These are phyloP conservation scores for Eimeria acervulina DNA, from an alignment of 169 alveolate species.

Conservation along the genomic window DNA sequence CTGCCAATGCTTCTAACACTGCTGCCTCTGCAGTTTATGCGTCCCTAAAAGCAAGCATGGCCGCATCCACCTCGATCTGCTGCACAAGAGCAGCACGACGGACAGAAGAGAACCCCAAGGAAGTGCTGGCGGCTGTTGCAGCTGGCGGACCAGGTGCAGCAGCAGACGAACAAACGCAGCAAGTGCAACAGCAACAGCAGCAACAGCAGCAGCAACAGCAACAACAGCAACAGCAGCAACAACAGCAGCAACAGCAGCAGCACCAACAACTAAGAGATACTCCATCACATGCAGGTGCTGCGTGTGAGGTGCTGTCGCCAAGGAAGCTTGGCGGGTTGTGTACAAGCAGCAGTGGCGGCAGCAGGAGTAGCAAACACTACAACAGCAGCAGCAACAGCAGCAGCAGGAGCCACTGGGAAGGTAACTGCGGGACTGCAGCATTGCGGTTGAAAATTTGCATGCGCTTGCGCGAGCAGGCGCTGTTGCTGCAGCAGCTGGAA, in stretches of 20 bases:
- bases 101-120: background rate
- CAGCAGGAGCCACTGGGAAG: constrained; percentile 14
- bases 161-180: background rate
- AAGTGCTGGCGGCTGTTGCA: background rate
- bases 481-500: constrained; percentile 74
- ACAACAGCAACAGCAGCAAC: background rate
- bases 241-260: constrained; percentile 17
- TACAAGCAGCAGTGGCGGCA: constrained; percentile 16
- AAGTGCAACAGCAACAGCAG: background rate
- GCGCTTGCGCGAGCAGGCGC: constrained; percentile 63
- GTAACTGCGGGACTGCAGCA: constrained; percentile 39
- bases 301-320: background rate
- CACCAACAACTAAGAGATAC: background rate
- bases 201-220: background rate
- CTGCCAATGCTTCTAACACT: background rate
- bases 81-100: background rate
- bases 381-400: constrained; percentile 48
- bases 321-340: background rate
- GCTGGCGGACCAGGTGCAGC: background rate
- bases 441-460: constrained; percentile 43
- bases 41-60: background rate
- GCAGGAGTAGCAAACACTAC: background rate
- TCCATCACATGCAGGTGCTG: background rate
- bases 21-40: background rate
- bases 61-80: background rate